phyloP scores from a whole-genome alignment of 139 green algal genomes.

The Parachlorella kessleri region DNA sequence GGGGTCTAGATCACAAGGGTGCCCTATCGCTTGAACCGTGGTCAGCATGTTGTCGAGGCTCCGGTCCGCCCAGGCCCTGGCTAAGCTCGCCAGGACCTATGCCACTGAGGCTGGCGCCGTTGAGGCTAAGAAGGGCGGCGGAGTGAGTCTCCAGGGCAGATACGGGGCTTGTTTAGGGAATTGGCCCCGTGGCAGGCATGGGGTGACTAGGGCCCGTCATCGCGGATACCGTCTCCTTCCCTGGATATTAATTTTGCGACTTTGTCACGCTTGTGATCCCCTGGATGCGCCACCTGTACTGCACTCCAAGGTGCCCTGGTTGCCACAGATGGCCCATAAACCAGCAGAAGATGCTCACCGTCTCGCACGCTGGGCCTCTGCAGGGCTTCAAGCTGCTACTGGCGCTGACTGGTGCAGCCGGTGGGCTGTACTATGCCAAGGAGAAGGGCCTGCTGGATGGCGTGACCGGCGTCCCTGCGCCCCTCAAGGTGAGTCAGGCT shows the following conservation, averaged over 20 bases:
- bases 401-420: constrained; percentile 30
- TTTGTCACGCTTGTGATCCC: not conserved
- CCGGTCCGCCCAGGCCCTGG: not conserved
- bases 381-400: constrained; percentile 27
- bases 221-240: not conserved
- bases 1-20: too few species aligned
- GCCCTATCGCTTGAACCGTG: too few species aligned
- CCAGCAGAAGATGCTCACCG: too few species aligned
- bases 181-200: not conserved
- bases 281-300: too few species aligned
- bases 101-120: not conserved
- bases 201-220: not conserved
- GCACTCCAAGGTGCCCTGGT: too few species aligned
- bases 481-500: not conserved
- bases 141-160: not conserved
- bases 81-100: not conserved
- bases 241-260: not conserved
- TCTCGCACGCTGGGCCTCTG: too few species aligned
- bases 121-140: constrained; percentile 3
- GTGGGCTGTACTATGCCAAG: constrained; percentile 51
- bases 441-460: constrained; percentile 44
- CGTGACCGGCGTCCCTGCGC: constrained; percentile 36
- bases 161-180: not conserved
- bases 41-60: too few species aligned
- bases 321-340: too few species aligned